phyloP scores from a whole-genome alignment of 306 rosid species.

The Lablab purpureus region DNA sequence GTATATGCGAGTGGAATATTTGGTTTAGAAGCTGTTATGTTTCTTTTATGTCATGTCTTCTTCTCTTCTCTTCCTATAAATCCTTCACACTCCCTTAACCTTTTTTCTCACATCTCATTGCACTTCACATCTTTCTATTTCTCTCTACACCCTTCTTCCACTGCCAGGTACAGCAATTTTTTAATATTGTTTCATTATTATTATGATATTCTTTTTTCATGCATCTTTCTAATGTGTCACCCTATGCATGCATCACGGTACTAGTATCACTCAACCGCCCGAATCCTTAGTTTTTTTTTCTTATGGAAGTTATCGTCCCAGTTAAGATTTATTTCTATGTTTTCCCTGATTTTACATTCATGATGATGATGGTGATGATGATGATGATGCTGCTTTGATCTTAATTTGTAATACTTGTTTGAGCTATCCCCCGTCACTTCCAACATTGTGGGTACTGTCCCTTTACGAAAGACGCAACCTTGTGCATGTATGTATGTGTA shows the following conservation, averaged over 20 bases:
- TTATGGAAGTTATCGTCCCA: neutral
- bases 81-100: neutral
- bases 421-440: neutral
- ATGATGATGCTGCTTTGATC: neutral
- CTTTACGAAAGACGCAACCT: neutral
- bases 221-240: neutral
- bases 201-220: neutral
- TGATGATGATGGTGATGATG: neutral
- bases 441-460: neutral
- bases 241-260: constrained; percentile 42
- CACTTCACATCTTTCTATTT: neutral
- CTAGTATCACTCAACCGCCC: neutral
- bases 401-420: neutral
- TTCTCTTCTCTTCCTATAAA: constrained; percentile 36
- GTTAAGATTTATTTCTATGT: neutral
- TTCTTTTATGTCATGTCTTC: neutral
- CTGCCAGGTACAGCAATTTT: constrained; percentile 21
- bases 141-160: neutral
- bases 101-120: neutral
- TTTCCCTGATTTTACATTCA: neutral
- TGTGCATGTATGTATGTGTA: neutral
- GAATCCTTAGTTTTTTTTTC: neutral
- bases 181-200: neutral
- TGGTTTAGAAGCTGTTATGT: neutral
- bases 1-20: constrained; percentile 51